Conservation (phyloP, 2,329 filamentous ascomycete species). For the Nigrograna mackinnonii region DNA sequence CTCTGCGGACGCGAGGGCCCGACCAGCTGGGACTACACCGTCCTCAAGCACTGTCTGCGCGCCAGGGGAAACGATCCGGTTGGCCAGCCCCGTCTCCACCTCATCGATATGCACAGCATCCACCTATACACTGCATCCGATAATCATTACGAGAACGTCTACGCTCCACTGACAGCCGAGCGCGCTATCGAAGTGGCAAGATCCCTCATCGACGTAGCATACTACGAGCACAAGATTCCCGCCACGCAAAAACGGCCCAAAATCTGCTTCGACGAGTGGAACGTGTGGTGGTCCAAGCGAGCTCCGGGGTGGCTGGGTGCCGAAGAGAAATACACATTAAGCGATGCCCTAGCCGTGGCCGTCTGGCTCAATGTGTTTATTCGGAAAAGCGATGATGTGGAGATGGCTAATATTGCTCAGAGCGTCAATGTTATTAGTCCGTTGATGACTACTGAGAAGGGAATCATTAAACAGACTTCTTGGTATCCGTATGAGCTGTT, state of each 20-base stretch:
- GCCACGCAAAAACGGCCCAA: slow-evolving; percentile 59
- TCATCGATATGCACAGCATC: slow-evolving; percentile 77
- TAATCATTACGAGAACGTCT: slow-evolving; percentile 24
- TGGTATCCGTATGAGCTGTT: slow-evolving; percentile 75
- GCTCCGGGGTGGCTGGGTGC: slow-evolving; percentile 70
- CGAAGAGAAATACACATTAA: slow-evolving; percentile 69
- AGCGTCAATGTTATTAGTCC: slow-evolving; percentile 75
- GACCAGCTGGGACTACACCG: slow-evolving; percentile 69
- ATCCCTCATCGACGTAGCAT: slow-evolving; percentile 68
- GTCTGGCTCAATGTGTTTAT: slow-evolving; percentile 76
- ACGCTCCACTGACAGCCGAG: slow-evolving; percentile 65
- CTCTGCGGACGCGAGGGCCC: slow-evolving; percentile 71
- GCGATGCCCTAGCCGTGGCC: slow-evolving; percentile 71
- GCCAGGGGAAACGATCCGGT: slow-evolving; percentile 50
- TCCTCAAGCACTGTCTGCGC: slow-evolving; percentile 65
- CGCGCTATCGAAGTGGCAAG: slow-evolving; percentile 70
- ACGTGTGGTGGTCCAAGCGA: slow-evolving; percentile 72
- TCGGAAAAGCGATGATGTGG: slow-evolving; percentile 67
- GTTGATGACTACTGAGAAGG: slow-evolving; percentile 67
- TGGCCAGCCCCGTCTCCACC: slow-evolving; percentile 39
- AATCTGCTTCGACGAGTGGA: slow-evolving; percentile 82
- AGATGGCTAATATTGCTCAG: slow-evolving; percentile 77
- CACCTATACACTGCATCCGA: slow-evolving; percentile 70
- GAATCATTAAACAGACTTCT: slow-evolving; percentile 68
- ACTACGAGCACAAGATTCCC: slow-evolving; percentile 65